Conservation (phyloP, 495 filamentous ascomycete species). For the Aspergillus diversus region DNA sequence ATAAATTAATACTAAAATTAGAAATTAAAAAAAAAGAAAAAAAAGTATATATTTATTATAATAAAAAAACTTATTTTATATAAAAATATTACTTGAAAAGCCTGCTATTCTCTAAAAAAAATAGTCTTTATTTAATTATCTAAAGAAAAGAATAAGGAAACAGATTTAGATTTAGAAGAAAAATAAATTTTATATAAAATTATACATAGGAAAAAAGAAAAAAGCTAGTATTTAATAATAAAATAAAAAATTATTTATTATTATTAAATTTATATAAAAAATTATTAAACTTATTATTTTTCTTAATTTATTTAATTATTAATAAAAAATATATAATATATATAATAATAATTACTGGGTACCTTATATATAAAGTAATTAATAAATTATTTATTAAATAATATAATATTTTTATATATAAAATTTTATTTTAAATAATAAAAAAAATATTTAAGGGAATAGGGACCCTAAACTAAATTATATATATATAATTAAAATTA, state of each 20-base stretch:
- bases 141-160: too few species aligned
- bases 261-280: too few species aligned
- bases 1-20: not conserved
- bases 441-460: not conserved
- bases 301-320: not conserved
- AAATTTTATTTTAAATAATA: not conserved
- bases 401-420: not conserved
- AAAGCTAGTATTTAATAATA: too few species aligned
- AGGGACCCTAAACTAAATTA: not conserved
- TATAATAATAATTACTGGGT: not conserved
- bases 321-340: not conserved
- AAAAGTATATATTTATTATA: not conserved
- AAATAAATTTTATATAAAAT: too few species aligned
- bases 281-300: not conserved
- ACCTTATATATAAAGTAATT: conserved; percentile 11
- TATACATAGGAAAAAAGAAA: too few species aligned
- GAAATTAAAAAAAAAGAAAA: not conserved
- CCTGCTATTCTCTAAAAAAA: not conserved
- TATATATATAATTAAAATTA: conserved; percentile 9
- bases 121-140: not conserved
- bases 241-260: too few species aligned
- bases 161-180: not conserved
- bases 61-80: not conserved
- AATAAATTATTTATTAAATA: not conserved
- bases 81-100: not conserved